These are phyloP conservation scores for Hypholoma sublateritium DNA, from an alignment of 768 basidiomycete species.

Conservation along the genomic window DNA sequence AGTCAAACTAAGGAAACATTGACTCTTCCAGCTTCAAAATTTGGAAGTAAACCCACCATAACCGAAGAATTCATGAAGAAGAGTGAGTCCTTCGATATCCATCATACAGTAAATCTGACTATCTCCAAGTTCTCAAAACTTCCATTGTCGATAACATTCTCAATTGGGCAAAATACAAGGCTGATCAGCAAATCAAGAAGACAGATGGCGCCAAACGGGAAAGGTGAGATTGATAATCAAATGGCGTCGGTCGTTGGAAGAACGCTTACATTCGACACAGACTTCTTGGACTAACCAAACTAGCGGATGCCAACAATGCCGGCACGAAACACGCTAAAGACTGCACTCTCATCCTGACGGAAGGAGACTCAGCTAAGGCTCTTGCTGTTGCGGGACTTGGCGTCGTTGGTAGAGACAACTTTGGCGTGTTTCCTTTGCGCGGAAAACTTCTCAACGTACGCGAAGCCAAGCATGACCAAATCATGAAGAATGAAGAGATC, in stretches of 20 bases:
- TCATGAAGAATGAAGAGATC: slow-evolving; percentile 98
- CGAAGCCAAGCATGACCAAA: slow-evolving; percentile 93
- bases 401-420: slow-evolving; percentile 95
- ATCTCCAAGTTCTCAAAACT: slow-evolving; percentile 67
- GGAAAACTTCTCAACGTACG: slow-evolving; percentile 97
- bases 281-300: slow-evolving; percentile 86
- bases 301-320: slow-evolving; percentile 97
- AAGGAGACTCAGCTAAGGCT: slow-evolving; percentile 99
- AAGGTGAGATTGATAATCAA: slow-evolving; percentile 48
- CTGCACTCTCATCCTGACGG: slow-evolving; percentile 95
- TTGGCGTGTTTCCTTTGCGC: slow-evolving; percentile 96
- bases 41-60: slow-evolving; percentile 81
- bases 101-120: not conserved
- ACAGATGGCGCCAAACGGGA: slow-evolving; percentile 91
- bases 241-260: not conserved
- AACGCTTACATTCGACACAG: slow-evolving; percentile 36
- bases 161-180: slow-evolving; percentile 96
- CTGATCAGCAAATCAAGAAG: slow-evolving; percentile 94
- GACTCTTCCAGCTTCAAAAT: slow-evolving; percentile 84
- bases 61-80: slow-evolving; percentile 97
- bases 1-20: slow-evolving; percentile 98
- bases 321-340: slow-evolving; percentile 77
- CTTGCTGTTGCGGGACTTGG: slow-evolving; percentile 92
- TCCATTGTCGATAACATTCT: slow-evolving; percentile 89
- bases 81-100: slow-evolving; percentile 43